Percentiles rank a stretch among this genome's conserved stretches.
These are phyloP conservation scores for Forsythia viridissima DNA, from an alignment of 257 asterid species.

Conservation along the genomic window DNA sequence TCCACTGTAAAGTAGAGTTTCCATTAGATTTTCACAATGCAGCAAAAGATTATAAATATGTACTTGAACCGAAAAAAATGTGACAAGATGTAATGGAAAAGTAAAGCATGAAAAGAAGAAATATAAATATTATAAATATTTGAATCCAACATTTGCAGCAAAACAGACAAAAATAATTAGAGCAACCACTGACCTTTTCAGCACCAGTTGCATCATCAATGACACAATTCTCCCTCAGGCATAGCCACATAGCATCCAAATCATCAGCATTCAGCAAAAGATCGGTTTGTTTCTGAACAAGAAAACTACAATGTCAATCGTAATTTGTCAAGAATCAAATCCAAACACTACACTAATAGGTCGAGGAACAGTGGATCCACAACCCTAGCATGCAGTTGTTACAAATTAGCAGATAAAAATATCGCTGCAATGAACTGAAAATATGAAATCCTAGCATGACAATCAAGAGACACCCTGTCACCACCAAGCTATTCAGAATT, in stretches of 20 bases:
- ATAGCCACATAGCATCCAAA: conserved; percentile 99
- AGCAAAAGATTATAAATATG: neutral
- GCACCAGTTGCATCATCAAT: conserved; percentile 99
- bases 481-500: conserved; percentile 1
- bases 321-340: neutral
- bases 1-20: neutral
- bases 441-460: neutral
- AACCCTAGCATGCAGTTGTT: neutral
- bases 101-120: neutral
- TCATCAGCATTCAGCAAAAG: conserved; percentile 97
- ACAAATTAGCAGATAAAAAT: neutral
- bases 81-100: neutral
- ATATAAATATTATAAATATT: neutral
- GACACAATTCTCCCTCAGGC: conserved; percentile 95
- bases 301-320: conserved; percentile 5
- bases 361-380: neutral
- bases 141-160: conserved; percentile 2
- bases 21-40: neutral
- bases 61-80: neutral
- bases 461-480: neutral
- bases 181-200: conserved; percentile 68
- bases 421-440: conserved; percentile 8
- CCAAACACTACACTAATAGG: neutral
- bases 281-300: conserved; percentile 93
- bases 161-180: conserved; percentile 2